Percentiles rank a stretch among this genome's conserved stretches.
These are phyloP conservation scores for Phytophthora citrophthora DNA, from an alignment of 352 stramenopile genomes.

Conservation along the genomic window DNA sequence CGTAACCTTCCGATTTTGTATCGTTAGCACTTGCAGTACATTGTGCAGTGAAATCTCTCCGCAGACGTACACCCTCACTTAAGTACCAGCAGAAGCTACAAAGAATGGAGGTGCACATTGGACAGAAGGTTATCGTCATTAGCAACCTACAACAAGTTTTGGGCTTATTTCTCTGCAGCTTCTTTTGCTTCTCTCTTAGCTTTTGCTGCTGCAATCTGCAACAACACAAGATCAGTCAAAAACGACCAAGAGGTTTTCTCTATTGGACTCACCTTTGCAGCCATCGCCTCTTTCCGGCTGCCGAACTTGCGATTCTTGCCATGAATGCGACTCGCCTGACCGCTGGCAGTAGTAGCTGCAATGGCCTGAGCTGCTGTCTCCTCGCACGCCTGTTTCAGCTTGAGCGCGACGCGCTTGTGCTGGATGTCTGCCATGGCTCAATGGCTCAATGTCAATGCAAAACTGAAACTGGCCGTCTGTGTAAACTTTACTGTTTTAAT, in stretches of 20 bases:
- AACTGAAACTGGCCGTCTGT: background rate
- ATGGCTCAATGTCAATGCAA: background rate
- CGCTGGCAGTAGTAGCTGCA: conserved; percentile 67
- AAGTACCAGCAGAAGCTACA: too few species aligned
- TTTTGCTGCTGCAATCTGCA: conserved; percentile 80
- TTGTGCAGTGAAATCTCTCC: too few species aligned
- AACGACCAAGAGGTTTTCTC: background rate
- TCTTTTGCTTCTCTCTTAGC: conserved; percentile 71
- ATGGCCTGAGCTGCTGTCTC: conserved; percentile 85
- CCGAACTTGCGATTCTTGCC: conserved; percentile 89
- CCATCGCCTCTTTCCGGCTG: conserved; percentile 83
- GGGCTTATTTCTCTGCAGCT: conserved; percentile 7
- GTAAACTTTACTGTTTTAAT: background rate
- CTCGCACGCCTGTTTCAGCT: conserved; percentile 82
- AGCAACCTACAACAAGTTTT: background rate
- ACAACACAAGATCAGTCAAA: conserved; percentile 1
- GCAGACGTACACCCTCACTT: too few species aligned
- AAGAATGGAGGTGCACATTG: too few species aligned
- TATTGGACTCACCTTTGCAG: conserved; percentile 57
- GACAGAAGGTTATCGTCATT: background rate
- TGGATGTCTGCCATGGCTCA: conserved; percentile 62
- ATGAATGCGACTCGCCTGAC: conserved; percentile 77
- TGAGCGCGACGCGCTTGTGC: conserved; percentile 69
- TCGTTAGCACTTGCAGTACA: too few species aligned
- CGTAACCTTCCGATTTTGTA: too few species aligned